These are phyloP conservation scores for Eucalyptus microcorys DNA, from an alignment of 345 rosid species.

Conservation along the genomic window DNA sequence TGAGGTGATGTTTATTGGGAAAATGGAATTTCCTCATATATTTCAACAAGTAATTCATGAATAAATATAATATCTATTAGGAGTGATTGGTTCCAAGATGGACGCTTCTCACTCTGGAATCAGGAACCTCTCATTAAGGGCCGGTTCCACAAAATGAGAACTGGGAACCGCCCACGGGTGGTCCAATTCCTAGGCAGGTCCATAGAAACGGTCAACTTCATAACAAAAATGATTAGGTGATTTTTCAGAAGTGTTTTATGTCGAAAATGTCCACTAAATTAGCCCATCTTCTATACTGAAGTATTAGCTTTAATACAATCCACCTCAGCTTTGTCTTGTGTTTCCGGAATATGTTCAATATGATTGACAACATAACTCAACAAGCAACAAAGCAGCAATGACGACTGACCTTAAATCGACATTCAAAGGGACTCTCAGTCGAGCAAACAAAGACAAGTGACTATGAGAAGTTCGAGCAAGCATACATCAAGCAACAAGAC, in stretches of 20 bases:
- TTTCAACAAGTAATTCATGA: neutral
- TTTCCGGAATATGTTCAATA: neutral
- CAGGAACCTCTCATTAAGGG: rapidly evolving
- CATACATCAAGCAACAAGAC: neutral
- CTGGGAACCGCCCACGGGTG: rapidly evolving
- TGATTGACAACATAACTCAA: neutral
- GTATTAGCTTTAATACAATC: neutral
- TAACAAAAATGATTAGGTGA: neutral
- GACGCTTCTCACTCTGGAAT: rapidly evolving
- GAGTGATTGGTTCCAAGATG: rapidly evolving
- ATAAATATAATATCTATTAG: neutral
- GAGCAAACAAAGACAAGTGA: neutral
- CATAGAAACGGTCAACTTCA: no score
- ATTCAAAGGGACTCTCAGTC: neutral
- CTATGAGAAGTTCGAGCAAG: neutral
- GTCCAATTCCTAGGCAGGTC: neutral
- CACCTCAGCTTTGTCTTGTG: neutral
- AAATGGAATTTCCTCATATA: neutral
- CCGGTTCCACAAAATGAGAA: neutral
- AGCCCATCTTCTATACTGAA: neutral
- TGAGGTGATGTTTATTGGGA: neutral
- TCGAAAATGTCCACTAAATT: neutral
- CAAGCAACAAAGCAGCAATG: neutral
- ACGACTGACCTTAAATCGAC: neutral
- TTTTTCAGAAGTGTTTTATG: no score